phyloP scores from a whole-genome alignment of 371 early-diverging fungal genomes.

The Mortierella polycephala region DNA sequence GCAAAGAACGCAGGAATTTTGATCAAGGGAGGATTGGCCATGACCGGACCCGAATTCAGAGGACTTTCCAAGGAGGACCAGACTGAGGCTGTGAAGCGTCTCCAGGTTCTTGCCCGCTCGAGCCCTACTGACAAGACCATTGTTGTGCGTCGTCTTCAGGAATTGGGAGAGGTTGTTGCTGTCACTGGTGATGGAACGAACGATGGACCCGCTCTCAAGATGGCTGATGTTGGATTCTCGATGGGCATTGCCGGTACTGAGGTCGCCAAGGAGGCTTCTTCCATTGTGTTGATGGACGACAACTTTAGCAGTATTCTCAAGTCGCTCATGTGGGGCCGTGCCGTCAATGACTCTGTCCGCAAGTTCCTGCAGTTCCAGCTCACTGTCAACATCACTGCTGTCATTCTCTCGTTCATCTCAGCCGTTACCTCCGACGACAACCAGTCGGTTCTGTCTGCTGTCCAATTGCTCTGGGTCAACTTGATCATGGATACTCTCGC shows the following conservation, averaged over 20 bases:
- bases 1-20: constrained; percentile 91
- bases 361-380: constrained; percentile 98
- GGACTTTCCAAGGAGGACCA: constrained; percentile 81
- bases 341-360: constrained; percentile 94
- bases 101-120: constrained; percentile 94
- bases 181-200: constrained; percentile 99
- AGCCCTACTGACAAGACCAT: constrained; percentile 96
- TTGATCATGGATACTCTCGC: constrained; percentile 91
- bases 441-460: constrained; percentile 78
- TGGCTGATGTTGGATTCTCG: constrained; percentile 97
- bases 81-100: constrained; percentile 81
- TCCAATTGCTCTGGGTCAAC: constrained; percentile 91
- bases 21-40: constrained; percentile 83
- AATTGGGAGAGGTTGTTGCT: constrained; percentile 92
- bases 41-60: constrained; percentile 93
- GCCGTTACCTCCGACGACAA: constrained; percentile 65
- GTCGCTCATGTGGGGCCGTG: constrained; percentile 95
- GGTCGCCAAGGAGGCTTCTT: constrained; percentile 96
- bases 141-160: constrained; percentile 87
- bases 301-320: constrained; percentile 93
- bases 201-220: constrained; percentile 96
- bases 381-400: constrained; percentile 94
- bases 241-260: constrained; percentile 99
- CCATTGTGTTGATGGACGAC: constrained; percentile 96
- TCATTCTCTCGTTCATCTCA: constrained; percentile 72